Conservation (phyloP, 139 green algal species). For the Chlorella sorokiniana region DNA sequence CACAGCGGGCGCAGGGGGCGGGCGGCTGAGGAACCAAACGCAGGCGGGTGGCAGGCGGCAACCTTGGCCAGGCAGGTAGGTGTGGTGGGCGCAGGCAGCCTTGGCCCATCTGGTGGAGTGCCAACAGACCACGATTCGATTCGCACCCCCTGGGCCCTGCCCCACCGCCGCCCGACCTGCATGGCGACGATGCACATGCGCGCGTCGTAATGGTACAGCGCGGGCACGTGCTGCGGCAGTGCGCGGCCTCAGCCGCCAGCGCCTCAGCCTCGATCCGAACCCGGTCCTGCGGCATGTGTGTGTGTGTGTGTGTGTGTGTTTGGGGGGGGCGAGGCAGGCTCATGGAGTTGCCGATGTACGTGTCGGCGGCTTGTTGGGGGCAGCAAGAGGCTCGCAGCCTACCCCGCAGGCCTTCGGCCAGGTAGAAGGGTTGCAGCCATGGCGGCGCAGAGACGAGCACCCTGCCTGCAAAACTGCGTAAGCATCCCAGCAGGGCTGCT, state of each 20-base stretch:
- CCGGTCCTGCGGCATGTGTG: constrained; percentile 63
- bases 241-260: constrained; percentile 59
- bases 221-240: constrained; percentile 81
- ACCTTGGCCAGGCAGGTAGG: no score
- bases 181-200: constrained; percentile 73
- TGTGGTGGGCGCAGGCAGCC: no score
- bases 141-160: background rate
- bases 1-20: background rate
- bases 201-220: constrained; percentile 67
- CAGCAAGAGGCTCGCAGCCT: no score
- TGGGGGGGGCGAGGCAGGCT: background rate
- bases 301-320: no score
- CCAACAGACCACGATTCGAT: no score
- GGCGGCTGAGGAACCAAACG: background rate
- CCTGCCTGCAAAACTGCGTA: no score
- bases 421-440: no score
- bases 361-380: no score
- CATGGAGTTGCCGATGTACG: no score
- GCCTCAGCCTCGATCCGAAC: constrained; percentile 73
- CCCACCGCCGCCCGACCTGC: constrained; percentile 37
- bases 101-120: no score
- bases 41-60: background rate
- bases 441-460: no score
- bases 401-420: no score
- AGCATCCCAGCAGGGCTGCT: background rate